Evolutionary conservation across 2,329 filamentous ascomycete genomes (phyloP).

Genomic region (Epicoccum sorghinum): DNA sequence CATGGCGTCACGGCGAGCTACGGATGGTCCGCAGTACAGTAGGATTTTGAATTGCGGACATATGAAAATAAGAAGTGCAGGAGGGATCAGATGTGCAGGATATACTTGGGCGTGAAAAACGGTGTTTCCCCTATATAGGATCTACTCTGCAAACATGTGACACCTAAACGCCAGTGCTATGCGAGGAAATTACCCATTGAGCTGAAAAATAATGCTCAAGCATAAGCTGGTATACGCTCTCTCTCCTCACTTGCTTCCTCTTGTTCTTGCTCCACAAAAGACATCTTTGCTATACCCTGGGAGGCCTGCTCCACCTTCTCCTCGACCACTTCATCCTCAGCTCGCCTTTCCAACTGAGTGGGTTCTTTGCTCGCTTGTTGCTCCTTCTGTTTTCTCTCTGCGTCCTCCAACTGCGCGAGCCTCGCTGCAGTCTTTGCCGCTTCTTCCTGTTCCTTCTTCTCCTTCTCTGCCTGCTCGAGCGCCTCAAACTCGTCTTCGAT

Average conservation of each 20-base stretch:
- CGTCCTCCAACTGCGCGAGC: conserved; percentile 42
- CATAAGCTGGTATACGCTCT: conserved; percentile 23
- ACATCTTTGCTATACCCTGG: conserved; percentile 24
- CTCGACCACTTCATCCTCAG: conserved; percentile 51
- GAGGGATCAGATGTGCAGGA: background rate
- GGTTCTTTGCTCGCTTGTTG: conserved; percentile 47
- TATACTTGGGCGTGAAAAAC: background rate
- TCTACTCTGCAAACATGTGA: background rate
- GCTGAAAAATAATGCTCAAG: conserved; percentile 7
- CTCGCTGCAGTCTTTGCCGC: conserved; percentile 61
- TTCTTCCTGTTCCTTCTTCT: conserved; percentile 73
- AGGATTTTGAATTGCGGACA: background rate
- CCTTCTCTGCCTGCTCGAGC: conserved; percentile 73
- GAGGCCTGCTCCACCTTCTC: conserved; percentile 27
- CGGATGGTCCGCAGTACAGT: background rate
- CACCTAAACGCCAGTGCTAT: conserved; percentile 29
- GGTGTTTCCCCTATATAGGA: background rate
- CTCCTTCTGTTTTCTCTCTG: conserved; percentile 38
- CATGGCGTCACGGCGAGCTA: conserved; percentile 18
- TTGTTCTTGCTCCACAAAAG: conserved; percentile 24
- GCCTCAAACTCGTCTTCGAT: conserved; percentile 86
- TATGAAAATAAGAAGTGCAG: too few species aligned
- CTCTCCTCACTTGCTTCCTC: conserved; percentile 46
- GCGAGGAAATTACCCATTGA: conserved; percentile 7
- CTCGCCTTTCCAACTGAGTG: conserved; percentile 56